Evolutionary conservation across 1,284 basidiomycete genomes (phyloP), one percentile per base, ranked within the genome.

Genomic region (Anthracocystis setariae): DNA sequence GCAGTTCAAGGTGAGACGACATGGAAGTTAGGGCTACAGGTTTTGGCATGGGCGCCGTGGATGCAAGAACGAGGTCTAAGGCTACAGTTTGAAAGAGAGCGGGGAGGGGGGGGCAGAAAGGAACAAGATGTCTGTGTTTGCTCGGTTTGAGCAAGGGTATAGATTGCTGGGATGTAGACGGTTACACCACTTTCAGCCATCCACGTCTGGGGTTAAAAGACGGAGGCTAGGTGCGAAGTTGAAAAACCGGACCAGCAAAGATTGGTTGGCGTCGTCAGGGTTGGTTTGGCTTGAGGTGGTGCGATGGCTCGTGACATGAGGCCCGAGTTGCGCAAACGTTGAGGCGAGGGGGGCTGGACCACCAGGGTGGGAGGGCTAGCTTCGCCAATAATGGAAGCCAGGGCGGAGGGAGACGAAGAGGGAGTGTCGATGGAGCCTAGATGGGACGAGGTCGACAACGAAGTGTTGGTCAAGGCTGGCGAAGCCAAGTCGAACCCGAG

Each of bases 301-400:
- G 38, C 17, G 3, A 17, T 39, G 7, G 40, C 40, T 23, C 18
- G 17, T 3, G 21, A 42, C 20, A 23, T 23, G 8, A 21, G 20
- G 8, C 21, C 40, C 2, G 20, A 21, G 8, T 9, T 23, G 18
- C 56, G 49, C 13, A 60, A 7, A 0, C 68, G 46, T 40, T 66
- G 68, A 2, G 68, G 68, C 0, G 55, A 59, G 7, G 68, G 68
- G 5, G 68, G 68, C 27, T 72, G 63, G 0, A 72, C 42, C n/a
- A 72, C 63, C 4, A 72, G 48, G 8, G 55, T 63, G 0, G 68
- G 68, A 7, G 63, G 62, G 32, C 42, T 37, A 20, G 21, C 5
- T 9, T 33, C 33, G 4, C 3, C 43, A 7, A 42, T 21, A 20
- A 33, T 15, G 8, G 23, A 9, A 24, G 46, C 46, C 2, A 33